phyloP scores from a whole-genome alignment of 139 green algal species.

The Coelastrella sp. region DNA sequence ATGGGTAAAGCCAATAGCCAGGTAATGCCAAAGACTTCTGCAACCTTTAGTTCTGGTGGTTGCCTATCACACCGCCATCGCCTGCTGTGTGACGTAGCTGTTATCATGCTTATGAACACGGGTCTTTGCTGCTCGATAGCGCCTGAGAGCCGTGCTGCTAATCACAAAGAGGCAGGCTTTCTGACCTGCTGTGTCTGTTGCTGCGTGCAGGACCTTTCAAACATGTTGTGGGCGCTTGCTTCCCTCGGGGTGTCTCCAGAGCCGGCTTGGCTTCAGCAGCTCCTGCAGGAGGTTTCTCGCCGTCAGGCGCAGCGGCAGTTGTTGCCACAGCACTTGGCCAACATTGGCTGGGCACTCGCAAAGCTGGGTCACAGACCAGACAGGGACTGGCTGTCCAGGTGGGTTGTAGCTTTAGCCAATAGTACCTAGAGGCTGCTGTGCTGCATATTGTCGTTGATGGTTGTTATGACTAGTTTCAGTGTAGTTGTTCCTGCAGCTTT shows the following conservation, averaged over 20 bases:
- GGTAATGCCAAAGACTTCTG: background rate
- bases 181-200: background rate
- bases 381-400: constrained; percentile 13
- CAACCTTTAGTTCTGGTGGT: too few relatives aligned
- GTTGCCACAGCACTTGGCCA: constrained; percentile 34
- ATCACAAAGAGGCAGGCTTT: background rate
- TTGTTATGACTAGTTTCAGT: background rate
- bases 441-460: too few relatives aligned
- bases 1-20: constrained; percentile 29
- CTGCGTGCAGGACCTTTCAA: constrained; percentile 36
- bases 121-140: too few relatives aligned
- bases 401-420: background rate
- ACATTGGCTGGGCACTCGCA: constrained; percentile 24
- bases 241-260: constrained; percentile 1
- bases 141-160: too few relatives aligned
- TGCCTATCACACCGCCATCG: too few relatives aligned
- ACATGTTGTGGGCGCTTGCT: constrained; percentile 40
- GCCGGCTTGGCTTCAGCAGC: constrained; percentile 36
- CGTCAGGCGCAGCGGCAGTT: constrained; percentile 17
- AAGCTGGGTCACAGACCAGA: constrained; percentile 38
- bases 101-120: too few relatives aligned
- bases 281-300: background rate
- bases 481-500: too few relatives aligned
- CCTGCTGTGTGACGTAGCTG: too few relatives aligned
- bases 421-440: background rate